phyloP scores from a whole-genome alignment of 331 rosid species.

The Saraca asoca region DNA sequence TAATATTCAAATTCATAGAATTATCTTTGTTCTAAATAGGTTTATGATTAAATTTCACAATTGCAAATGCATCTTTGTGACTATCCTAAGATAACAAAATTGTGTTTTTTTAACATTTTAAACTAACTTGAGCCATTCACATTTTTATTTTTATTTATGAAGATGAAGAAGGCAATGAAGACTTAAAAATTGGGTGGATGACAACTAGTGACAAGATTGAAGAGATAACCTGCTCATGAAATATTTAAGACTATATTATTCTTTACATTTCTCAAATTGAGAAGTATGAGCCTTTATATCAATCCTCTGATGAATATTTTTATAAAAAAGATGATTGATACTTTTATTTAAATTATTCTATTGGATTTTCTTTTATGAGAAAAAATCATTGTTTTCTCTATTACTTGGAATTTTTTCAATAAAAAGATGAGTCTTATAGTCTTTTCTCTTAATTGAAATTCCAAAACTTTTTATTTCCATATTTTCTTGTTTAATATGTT shows the following conservation, averaged over 20 bases:
- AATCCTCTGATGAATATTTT: background rate
- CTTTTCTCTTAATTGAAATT: background rate
- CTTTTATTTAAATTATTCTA: background rate
- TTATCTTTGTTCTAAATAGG: slow-evolving; percentile 5
- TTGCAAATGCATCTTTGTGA: background rate
- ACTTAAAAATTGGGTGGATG: slow-evolving; percentile 32
- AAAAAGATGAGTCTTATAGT: slow-evolving; percentile 10
- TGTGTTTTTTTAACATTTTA: slow-evolving; percentile 9
- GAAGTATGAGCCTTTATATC: slow-evolving; percentile 1
- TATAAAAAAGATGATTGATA: background rate
- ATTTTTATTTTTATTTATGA: slow-evolving; percentile 14
- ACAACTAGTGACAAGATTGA: slow-evolving; percentile 29
- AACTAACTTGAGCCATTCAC: slow-evolving; percentile 1
- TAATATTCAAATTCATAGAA: background rate
- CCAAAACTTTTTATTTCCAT: background rate
- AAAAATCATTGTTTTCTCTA: background rate
- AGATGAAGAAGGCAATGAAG: slow-evolving; percentile 42
- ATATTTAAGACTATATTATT: slow-evolving; percentile 29
- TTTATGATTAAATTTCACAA: background rate
- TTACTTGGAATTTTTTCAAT: background rate
- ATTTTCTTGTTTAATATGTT: slow-evolving; percentile 14
- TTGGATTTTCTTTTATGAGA: slow-evolving; percentile 1
- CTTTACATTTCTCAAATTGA: background rate
- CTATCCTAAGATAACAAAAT: slow-evolving; percentile 12
- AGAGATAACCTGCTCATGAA: slow-evolving; percentile 6